Evolutionary conservation across 306 rosid species (phyloP).

Genomic region (Pueraria montana): DNA sequence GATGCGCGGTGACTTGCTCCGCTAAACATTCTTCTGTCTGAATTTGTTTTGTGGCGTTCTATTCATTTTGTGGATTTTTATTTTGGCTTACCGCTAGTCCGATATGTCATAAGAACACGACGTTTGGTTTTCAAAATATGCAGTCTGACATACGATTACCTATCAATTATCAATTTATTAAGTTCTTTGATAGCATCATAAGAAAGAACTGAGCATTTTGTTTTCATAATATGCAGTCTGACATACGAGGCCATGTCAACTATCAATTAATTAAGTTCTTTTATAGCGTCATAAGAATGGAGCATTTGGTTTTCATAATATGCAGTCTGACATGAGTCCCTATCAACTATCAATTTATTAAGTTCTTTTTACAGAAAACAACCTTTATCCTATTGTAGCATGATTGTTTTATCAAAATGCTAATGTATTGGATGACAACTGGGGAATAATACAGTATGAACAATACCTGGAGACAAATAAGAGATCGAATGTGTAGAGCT

Average conservation of each 20-base stretch:
- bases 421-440: constrained; percentile 15
- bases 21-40: neutral
- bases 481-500: neutral
- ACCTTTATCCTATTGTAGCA: neutral
- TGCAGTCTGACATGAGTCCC: constrained; percentile 13
- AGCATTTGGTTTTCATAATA: constrained; percentile 2
- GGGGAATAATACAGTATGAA: neutral
- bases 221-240: constrained; percentile 19
- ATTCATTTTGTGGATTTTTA: neutral
- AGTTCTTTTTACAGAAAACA: constrained; percentile 6
- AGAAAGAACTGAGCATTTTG: neutral
- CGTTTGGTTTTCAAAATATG: constrained; percentile 3
- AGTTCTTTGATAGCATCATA: neutral
- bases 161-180: neutral
- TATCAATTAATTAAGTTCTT: neutral
- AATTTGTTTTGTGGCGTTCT: constrained; percentile 8
- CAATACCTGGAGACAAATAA: neutral
- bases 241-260: neutral
- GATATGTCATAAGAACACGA: neutral
- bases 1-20: neutral
- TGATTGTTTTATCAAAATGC: constrained; percentile 6
- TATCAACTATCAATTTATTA: neutral
- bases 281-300: neutral
- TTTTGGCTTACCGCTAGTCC: neutral
- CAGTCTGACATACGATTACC: constrained; percentile 2